These are phyloP conservation scores for Cutaneotrichosporon cutaneum DNA, from an alignment of 1,284 basidiomycete genomes.

Conservation along the genomic window DNA sequence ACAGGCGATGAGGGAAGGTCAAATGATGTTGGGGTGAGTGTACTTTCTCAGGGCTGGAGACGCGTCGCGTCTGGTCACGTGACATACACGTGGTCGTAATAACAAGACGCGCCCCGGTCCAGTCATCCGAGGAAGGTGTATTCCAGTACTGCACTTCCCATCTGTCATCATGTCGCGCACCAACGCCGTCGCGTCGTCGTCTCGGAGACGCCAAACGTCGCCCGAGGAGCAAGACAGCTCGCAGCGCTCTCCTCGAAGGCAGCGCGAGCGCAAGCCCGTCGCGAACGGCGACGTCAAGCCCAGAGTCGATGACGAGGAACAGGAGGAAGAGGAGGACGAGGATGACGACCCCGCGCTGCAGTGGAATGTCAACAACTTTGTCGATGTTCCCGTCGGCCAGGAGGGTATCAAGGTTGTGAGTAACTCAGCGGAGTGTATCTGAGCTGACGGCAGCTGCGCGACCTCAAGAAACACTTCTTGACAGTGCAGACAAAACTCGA, in stretches of 20 bases:
- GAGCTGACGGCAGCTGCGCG: constrained; percentile 13
- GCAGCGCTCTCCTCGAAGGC: background rate
- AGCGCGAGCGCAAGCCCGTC: constrained; percentile 56
- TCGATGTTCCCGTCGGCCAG: constrained; percentile 18
- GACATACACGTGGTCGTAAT: constrained; percentile 2
- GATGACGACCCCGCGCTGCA: constrained; percentile 7
- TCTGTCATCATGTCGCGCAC: constrained; percentile 10
- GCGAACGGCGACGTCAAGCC: constrained; percentile 51
- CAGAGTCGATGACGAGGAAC: constrained; percentile 48
- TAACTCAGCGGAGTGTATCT: background rate
- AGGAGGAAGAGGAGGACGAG: constrained; percentile 18
- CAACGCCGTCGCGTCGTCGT: constrained; percentile 14
- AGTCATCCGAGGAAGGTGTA: background rate
- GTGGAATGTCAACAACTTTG: constrained; percentile 37
- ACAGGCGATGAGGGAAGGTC: background rate
- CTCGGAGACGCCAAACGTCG: constrained; percentile 2
- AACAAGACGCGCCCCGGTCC: constrained; percentile 4
- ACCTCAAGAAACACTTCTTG: constrained; percentile 20
- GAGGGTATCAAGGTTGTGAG: background rate
- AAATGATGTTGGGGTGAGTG: constrained; percentile 7
- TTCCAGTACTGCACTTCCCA: background rate
- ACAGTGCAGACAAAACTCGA: constrained; percentile 23
- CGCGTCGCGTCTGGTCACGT: constrained; percentile 23
- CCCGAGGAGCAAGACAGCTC: constrained; percentile 2
- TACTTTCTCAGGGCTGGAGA: constrained; percentile 20